Percentiles rank a stretch among this genome's conserved stretches.
Evolutionary conservation across 1,139 yeast species (phyloP).

Genomic region (Pichia sp.): DNA sequence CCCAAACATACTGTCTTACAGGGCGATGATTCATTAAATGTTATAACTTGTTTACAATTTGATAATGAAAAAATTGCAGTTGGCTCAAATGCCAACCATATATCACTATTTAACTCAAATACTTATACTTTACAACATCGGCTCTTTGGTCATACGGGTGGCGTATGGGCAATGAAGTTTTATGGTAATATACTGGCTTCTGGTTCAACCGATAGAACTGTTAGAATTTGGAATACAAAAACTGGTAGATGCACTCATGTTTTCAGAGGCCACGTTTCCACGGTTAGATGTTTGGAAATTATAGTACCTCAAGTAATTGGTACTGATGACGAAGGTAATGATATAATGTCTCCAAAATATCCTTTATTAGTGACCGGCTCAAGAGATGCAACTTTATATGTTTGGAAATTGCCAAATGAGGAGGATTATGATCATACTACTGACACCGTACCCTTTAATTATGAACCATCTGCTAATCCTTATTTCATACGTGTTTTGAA

Average conservation of each 20-base stretch:
- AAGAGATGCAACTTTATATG: slow-evolving; percentile 80
- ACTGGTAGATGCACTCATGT: slow-evolving; percentile 77
- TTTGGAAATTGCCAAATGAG: slow-evolving; percentile 76
- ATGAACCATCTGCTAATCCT: slow-evolving; percentile 47
- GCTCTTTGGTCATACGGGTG: slow-evolving; percentile 88
- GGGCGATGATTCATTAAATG: slow-evolving; percentile 76
- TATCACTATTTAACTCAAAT: slow-evolving; percentile 72
- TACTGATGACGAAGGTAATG: slow-evolving; percentile 54
- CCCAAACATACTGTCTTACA: slow-evolving; percentile 67
- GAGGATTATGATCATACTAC: slow-evolving; percentile 35
- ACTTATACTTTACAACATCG: slow-evolving; percentile 66
- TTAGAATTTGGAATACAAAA: slow-evolving; percentile 81
- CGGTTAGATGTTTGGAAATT: slow-evolving; percentile 85
- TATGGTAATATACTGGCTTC: slow-evolving; percentile 77
- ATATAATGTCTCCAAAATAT: slow-evolving; percentile 52
- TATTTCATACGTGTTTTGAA: slow-evolving; percentile 66
- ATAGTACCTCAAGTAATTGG: slow-evolving; percentile 60
- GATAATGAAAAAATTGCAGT: slow-evolving; percentile 89
- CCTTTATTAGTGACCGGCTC: slow-evolving; percentile 84
- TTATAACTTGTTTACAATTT: slow-evolving; percentile 90
- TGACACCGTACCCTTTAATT: slow-evolving; percentile 27
- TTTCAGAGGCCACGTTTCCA: slow-evolving; percentile 85
- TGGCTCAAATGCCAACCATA: slow-evolving; percentile 83
- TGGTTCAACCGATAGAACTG: slow-evolving; percentile 89
- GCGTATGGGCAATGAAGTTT: slow-evolving; percentile 97